Evolutionary conservation across 1,284 basidiomycete genomes (phyloP), one percentile per base, ranked within the genome.

Genomic region (Melampsora larici-populina): DNA sequence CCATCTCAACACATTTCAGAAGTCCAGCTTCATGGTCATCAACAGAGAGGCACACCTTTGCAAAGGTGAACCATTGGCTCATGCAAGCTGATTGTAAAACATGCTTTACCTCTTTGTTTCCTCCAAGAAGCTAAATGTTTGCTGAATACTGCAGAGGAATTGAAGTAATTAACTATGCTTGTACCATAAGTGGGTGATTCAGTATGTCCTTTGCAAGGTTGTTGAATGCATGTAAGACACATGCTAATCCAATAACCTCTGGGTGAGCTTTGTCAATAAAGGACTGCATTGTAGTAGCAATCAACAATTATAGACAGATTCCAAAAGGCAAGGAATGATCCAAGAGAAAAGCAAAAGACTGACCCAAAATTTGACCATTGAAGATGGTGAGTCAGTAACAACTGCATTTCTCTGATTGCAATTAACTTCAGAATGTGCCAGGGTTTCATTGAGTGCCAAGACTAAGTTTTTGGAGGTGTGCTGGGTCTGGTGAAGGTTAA

Each of bases 141-240:
- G 31, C 31, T 26, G 62, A 60, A 75, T n/a, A 66, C 49, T 9
- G 26, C 46, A 2, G 72, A 75, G n/a, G 26, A 29, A 21, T 40
- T 65, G 29, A 75, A 75, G 72, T 75, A 75, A 40, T 67, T 75
- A 8, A 66, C 62, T 31, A 74, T 58, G 66, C n/a, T 5, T 15
- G 0, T n/a, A 33, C 64, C 63, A 75, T 75, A 31, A 8, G 26
- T 75, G 46, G 64, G 36, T 75, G 49, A 40, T 3, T 36, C 17
- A 49, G 7, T 8, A 75, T 49, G 1, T 67, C 21, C 63, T 75
- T 75, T 2, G 65, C 49, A 46, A 75, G 51, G 49, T 55, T 29
- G 13, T 75, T 68, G 36, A 75, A 68, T 9, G 46, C 33, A 24
- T 75, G 65, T 36, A 75, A 60, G 2, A 40, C 31, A n/a, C 73